Percentiles rank a stretch among this genome's conserved stretches.
Evolutionary conservation across 1,284 basidiomycete species (phyloP).

Genomic region (Ceratobasidium sp.): DNA sequence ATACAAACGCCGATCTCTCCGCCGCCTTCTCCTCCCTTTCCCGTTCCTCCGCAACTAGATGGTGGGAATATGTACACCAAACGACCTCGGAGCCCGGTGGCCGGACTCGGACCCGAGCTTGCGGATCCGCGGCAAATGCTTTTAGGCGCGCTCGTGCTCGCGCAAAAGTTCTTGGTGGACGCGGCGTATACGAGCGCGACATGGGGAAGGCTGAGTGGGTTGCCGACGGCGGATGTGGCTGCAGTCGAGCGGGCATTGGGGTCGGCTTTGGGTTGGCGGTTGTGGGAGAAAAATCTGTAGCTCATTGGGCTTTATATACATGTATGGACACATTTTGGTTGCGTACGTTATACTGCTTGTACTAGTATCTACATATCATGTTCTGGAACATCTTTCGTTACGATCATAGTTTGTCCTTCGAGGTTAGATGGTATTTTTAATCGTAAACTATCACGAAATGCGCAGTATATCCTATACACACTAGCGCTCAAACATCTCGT

Average conservation of each 20-base stretch:
- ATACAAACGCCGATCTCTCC: conserved; percentile 35
- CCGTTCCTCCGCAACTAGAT: conserved; percentile 17
- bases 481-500: too few species aligned
- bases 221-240: conserved; percentile 25
- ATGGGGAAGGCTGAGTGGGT: conserved; percentile 37
- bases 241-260: conserved; percentile 38
- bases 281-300: conserved; percentile 39
- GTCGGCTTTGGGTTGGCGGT: conserved; percentile 28
- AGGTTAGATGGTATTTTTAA: conserved; percentile 10
- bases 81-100: neutral
- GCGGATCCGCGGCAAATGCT: conserved; percentile 43
- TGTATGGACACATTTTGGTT: conserved; percentile 23
- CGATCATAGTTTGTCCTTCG: neutral
- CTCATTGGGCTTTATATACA: neutral
- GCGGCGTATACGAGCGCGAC: conserved; percentile 42
- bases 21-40: conserved; percentile 37
- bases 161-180: conserved; percentile 41
- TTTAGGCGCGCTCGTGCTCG: conserved; percentile 29
- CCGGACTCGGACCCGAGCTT: conserved; percentile 9
- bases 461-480: neutral
- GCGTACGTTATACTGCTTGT: conserved; percentile 28
- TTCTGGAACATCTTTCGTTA: neutral
- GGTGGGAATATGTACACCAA: conserved; percentile 12
- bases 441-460: conserved; percentile 3
- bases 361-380: conserved; percentile 30